A percentile compares a stretch with the other conserved stretches of the same genome.
Conservation (phyloP, 495 filamentous ascomycete species). For the Annulohypoxylon moriforme region DNA sequence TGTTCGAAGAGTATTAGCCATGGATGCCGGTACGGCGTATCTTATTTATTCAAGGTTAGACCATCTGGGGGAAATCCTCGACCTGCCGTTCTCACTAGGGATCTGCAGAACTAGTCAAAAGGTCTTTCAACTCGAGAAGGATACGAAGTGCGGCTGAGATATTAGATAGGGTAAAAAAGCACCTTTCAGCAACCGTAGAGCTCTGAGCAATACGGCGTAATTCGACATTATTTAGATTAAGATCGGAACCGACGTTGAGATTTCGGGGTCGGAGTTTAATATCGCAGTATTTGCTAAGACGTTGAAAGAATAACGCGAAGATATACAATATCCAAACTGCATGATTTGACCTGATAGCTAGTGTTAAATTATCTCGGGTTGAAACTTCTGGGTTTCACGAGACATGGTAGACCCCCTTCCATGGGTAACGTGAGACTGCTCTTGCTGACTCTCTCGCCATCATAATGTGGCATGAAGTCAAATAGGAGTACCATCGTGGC, state of each 20-base stretch:
- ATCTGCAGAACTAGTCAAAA: not conserved
- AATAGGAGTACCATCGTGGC: conserved; percentile 60
- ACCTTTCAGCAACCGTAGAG: no score
- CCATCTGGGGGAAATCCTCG: not conserved
- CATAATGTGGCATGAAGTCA: conserved; percentile 58
- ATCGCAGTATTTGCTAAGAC: no score
- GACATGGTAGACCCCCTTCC: conserved; percentile 67
- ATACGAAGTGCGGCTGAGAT: no score
- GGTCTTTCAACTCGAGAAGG: not conserved
- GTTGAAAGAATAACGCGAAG: no score
- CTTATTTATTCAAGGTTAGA: not conserved
- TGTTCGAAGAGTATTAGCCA: not conserved
- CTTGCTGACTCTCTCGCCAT: conserved; percentile 61
- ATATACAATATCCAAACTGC: not conserved
- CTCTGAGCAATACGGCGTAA: not conserved
- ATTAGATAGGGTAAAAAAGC: no score
- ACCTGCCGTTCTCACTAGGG: not conserved
- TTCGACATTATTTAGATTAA: no score
- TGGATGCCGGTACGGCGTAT: not conserved
- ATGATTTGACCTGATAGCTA: not conserved
- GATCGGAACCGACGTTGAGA: no score
- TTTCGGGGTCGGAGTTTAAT: no score
- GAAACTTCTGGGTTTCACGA: conserved; percentile 41
- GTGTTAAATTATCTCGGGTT: not conserved
- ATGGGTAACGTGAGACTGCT: conserved; percentile 70